These are phyloP conservation scores for Macadamia tetraphylla DNA, from an alignment of 164 flowering plant species.

Conservation along the genomic window DNA sequence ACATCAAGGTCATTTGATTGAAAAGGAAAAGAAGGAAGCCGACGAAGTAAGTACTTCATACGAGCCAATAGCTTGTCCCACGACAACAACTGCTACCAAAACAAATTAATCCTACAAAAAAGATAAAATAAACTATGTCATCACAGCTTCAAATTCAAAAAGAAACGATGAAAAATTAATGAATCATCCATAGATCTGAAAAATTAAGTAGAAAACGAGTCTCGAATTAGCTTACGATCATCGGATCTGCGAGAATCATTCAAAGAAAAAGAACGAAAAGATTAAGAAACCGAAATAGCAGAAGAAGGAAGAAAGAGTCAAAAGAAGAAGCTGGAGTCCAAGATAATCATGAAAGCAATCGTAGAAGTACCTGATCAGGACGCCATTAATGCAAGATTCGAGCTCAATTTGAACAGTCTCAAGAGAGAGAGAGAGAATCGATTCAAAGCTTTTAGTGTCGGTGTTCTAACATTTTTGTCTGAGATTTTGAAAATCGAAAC, in stretches of 20 bases:
- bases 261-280: neutral
- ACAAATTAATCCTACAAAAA: slow-evolving; percentile 6
- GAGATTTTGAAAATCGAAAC: too few relatives aligned
- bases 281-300: neutral
- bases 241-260: slow-evolving; percentile 5
- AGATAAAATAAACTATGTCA: neutral
- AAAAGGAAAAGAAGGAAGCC: slow-evolving; percentile 3
- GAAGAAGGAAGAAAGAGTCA: neutral
- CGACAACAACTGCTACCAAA: neutral
- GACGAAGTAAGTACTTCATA: slow-evolving; percentile 11
- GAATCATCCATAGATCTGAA: neutral
- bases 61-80: slow-evolving; percentile 7
- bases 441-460: neutral
- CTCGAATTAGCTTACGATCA: neutral
- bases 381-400: slow-evolving; percentile 11
- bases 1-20: neutral
- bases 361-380: slow-evolving; percentile 12
- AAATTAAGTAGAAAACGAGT: neutral
- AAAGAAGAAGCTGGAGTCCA: neutral
- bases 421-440: neutral
- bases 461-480: too few relatives aligned
- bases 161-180: neutral
- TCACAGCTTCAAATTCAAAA: neutral
- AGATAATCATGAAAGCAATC: neutral
- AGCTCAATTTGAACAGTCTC: neutral